Evolutionary conservation across 1,284 basidiomycete genomes (phyloP).

Genomic region (Xanthoconium separans): DNA sequence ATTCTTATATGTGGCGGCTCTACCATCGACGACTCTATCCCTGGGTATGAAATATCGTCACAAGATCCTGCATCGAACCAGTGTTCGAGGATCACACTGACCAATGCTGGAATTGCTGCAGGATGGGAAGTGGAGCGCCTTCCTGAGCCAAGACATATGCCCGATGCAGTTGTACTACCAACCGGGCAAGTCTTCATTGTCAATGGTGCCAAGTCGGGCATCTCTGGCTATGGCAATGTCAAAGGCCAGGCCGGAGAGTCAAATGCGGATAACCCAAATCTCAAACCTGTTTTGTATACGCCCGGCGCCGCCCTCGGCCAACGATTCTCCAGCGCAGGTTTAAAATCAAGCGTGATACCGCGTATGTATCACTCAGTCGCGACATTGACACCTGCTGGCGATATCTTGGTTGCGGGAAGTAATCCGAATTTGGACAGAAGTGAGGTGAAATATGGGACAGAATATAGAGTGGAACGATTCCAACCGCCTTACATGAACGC

Average conservation of each 20-base stretch:
- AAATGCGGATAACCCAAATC: conserved; percentile 78
- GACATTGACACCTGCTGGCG: conserved; percentile 66
- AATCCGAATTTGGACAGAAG: conserved; percentile 82
- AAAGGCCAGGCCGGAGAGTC: conserved; percentile 65
- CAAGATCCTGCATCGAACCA: conserved; percentile 71
- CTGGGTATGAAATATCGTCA: conserved; percentile 64
- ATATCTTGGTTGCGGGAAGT: conserved; percentile 77
- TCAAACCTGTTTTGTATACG: conserved; percentile 74
- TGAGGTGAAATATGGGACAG: conserved; percentile 67
- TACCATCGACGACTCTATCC: conserved; percentile 57
- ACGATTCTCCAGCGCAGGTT: conserved; percentile 61
- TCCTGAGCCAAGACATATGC: conserved; percentile 75
- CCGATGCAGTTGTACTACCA: conserved; percentile 79
- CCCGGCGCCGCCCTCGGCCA: conserved; percentile 57
- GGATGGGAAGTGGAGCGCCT: conserved; percentile 79
- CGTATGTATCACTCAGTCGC: conserved; percentile 83
- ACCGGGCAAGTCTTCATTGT: conserved; percentile 75
- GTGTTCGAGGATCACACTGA: conserved; percentile 69
- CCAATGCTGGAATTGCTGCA: conserved; percentile 57
- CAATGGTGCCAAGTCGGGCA: conserved; percentile 74
- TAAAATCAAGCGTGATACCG: conserved; percentile 72
- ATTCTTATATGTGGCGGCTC: conserved; percentile 81
- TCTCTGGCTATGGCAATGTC: conserved; percentile 86
- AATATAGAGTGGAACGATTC: conserved; percentile 80
- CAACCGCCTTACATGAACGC: conserved; percentile 66